Evolutionary conservation across 2,329 filamentous ascomycete genomes (phyloP), one percentile per base, ranked within the genome.

Genomic region (Annulohypoxylon truncatum): DNA sequence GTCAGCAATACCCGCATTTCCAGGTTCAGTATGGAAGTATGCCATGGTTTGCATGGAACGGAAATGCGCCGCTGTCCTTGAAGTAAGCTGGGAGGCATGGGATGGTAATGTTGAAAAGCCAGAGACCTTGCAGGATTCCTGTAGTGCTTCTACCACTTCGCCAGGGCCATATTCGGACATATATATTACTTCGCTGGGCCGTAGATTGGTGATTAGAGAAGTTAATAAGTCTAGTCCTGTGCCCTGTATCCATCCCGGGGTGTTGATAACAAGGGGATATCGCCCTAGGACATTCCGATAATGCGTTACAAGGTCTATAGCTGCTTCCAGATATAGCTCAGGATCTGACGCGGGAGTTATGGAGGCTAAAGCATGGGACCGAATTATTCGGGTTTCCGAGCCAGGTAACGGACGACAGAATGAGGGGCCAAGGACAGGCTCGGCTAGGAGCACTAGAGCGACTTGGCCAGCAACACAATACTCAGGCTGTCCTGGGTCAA

Each of bases 401-500:
- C 73, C 71, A 33, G 78, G 66, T 5, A 77, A 72, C 2, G 79
- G 84, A 69, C 92, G 90, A 6, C 88, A 88, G 72, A 92, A 94
- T 0, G 90, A 83, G 0, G 90, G 86, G 0, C 88, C 85, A 4
- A 94, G 79, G 53, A 92, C 89, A 0, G 89, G 87, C 28, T 83
- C 78, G 1, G 80, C 82, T 9, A 94, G 78, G 26, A 86, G 82
- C 12, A 90, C 80, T 3, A 95, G 85, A 1, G 91, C 92, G 18
- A 95, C 74, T 12, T 90, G 88, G 0, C 92, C 92, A 0, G 89
- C 86, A 1, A 89, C 84, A 0, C 86, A 87, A 75, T 91, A 94
- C 74, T 94, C 92, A 2, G 92, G 91, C 72, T 94, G 92, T 0
- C 89, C 90, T 0, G 91, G 90, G 74, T 96, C 92, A 8, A 95